Evolutionary conservation across 768 basidiomycete genomes (phyloP), one percentile per base, ranked within the genome.

Genomic region (Sistotremastrum suecicum): DNA sequence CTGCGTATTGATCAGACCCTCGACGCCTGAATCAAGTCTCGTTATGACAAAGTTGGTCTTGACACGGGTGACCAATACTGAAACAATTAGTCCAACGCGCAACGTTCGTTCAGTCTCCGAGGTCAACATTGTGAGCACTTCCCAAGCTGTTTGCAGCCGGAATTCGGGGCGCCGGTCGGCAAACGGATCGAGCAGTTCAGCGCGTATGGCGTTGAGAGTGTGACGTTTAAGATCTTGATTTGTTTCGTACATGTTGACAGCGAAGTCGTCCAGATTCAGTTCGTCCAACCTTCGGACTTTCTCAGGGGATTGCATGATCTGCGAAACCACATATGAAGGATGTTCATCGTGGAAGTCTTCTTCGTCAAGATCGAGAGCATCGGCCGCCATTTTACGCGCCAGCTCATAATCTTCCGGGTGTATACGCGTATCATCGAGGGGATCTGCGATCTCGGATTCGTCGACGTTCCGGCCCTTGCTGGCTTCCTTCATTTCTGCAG

Each of bases 401-500:
- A 98, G 72, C 53, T 97, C 92, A 58, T 98, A 99, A 63, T 99
- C 95, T 59, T 94, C 88, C 5, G 89, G 89, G 57, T 99, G 95
- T 44, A 99, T 88, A 12, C 95, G 85, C 35, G 92, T 98, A 56
- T 80, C 80, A 57, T 99, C 95, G 44, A 99, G 69, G 3, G 92
- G 88, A 60, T 99, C 95, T 6, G 81, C 74, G 46, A 76, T 71
- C 39, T 85, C 83, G 36, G 77, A 73, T 46, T 76, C 73, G 40
- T 78, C 76, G 33, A 81, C 77, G 48, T 65, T 63, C 35, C 72
- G 69, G 39, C 73, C 71, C 61, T 85, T 85, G 33, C 67, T 55
- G 39, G 71, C 68, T 54, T 76, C 81, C 47, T 53, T 63, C 47
- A 70, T 55, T 45, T 80, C 78, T 12, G 69, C 61, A 54, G 89